Percentiles rank a stretch among this genome's conserved stretches.
phyloP scores from a whole-genome alignment of 2,329 filamentous ascomycete species.

The Sclerotiophoma versabilis region DNA sequence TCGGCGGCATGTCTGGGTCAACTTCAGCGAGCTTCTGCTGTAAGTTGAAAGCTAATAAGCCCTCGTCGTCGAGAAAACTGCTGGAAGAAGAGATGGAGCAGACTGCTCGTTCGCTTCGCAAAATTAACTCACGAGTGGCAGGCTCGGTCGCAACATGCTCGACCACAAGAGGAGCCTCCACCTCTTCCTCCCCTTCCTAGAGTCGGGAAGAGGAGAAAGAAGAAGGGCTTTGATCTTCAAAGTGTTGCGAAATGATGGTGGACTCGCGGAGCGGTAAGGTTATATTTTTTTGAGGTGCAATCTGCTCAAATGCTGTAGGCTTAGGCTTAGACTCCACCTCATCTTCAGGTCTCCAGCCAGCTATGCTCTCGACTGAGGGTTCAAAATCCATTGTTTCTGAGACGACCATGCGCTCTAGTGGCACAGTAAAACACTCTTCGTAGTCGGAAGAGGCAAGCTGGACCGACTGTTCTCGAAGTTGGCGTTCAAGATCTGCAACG shows the following conservation, averaged over 20 bases:
- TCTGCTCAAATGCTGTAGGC: background rate
- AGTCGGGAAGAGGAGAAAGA: slow-evolving; percentile 8
- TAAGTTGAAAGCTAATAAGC: background rate
- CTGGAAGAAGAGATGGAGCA: background rate
- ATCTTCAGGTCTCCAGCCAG: background rate
- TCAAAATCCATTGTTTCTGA: background rate
- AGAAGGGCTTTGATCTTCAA: slow-evolving; percentile 11
- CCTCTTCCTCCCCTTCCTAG: slow-evolving; percentile 8
- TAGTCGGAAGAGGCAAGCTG: background rate
- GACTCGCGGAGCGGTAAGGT: background rate
- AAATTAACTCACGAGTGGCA: background rate
- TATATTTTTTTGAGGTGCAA: background rate
- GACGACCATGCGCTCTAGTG: background rate
- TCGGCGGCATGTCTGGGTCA: background rate
- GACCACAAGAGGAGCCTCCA: background rate
- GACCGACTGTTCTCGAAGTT: background rate
- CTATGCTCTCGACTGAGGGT: background rate
- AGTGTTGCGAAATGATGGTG: background rate
- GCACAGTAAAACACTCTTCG: background rate
- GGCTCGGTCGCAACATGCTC: background rate
- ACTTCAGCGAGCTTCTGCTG: background rate
- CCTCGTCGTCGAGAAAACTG: background rate
- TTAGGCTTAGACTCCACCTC: background rate
- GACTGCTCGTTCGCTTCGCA: background rate
- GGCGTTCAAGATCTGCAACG: background rate